Evolutionary conservation across 495 filamentous ascomycete genomes (phyloP).

Genomic region (Penicillium diatomitis): DNA sequence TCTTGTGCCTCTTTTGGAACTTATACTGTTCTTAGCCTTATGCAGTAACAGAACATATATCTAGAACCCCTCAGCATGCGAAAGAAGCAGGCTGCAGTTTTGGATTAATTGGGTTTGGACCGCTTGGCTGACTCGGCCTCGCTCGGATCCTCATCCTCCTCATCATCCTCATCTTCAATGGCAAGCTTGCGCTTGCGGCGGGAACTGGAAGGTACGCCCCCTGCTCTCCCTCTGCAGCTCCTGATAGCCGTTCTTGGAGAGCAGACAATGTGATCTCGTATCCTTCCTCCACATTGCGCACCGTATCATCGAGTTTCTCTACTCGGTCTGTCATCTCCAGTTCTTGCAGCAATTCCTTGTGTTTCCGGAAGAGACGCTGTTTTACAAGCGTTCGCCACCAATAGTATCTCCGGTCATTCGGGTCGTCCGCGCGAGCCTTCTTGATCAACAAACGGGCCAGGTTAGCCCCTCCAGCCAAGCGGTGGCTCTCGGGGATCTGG

Average conservation of each 20-base stretch:
- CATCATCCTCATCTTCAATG: slow-evolving; percentile 39
- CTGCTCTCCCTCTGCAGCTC: slow-evolving; percentile 9
- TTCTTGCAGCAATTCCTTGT: slow-evolving; percentile 67
- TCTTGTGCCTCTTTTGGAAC: too few relatives aligned
- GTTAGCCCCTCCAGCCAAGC: slow-evolving; percentile 44
- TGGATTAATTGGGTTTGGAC: slow-evolving; percentile 11
- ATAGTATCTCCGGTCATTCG: slow-evolving; percentile 56
- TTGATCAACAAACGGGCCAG: slow-evolving; percentile 43
- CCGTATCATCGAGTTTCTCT: slow-evolving; percentile 70
- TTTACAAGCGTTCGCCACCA: slow-evolving; percentile 82
- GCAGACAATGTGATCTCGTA: slow-evolving; percentile 60
- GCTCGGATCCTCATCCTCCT: slow-evolving; percentile 34
- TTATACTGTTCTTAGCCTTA: too few relatives aligned
- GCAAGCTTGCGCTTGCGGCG: slow-evolving; percentile 40
- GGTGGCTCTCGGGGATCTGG: slow-evolving; percentile 53
- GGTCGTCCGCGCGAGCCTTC: slow-evolving; percentile 41
- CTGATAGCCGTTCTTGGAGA: slow-evolving; percentile 31
- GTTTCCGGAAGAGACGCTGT: slow-evolving; percentile 70
- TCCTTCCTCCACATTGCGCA: slow-evolving; percentile 69
- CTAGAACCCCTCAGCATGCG: too few relatives aligned
- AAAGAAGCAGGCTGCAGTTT: too few relatives aligned
- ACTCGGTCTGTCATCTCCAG: slow-evolving; percentile 67
- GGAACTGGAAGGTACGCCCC: slow-evolving; percentile 17
- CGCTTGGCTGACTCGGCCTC: slow-evolving; percentile 23
- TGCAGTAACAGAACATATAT: too few relatives aligned